phyloP scores from a whole-genome alignment of 306 rosid species.

The Dryas drummondii region DNA sequence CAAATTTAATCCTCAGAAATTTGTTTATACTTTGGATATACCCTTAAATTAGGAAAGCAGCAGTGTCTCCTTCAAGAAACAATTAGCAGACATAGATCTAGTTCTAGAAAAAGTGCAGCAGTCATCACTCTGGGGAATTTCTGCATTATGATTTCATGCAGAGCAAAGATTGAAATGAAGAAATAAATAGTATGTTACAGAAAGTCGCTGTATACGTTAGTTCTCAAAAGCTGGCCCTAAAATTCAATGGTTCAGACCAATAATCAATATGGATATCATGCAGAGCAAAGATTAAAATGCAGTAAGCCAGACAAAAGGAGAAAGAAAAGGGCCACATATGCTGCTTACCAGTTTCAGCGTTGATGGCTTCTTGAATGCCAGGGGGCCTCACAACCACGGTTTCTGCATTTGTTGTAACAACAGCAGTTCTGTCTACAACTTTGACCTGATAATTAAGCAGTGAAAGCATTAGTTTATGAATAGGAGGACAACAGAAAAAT shows the following conservation, averaged over 20 bases:
- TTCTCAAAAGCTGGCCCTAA: not conserved
- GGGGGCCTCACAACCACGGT: constrained; percentile 74
- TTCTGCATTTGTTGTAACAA: constrained; percentile 78
- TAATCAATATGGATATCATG: not conserved
- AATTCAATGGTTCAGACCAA: not conserved
- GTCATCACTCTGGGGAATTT: not conserved
- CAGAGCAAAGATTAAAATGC: not conserved
- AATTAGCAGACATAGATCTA: not conserved
- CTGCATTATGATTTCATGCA: not conserved
- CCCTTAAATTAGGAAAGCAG: not conserved
- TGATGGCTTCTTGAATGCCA: constrained; percentile 79
- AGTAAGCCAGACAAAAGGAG: not conserved
- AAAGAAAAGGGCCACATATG: constrained; percentile 1
- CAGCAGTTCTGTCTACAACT: constrained; percentile 72
- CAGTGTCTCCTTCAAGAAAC: not conserved
- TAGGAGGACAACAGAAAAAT: not conserved
- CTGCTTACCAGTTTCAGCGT: constrained; percentile 63
- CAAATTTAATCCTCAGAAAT: too few relatives aligned
- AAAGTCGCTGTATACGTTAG: not conserved
- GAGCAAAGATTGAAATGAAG: not conserved
- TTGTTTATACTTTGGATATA: too few relatives aligned
- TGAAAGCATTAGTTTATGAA: constrained; percentile 10
- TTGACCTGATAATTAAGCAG: constrained; percentile 56
- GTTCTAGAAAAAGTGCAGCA: not conserved
- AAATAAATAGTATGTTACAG: too few relatives aligned